phyloP scores from a whole-genome alignment of 768 basidiomycete genomes.

The Tylopilus rubrobrunneus region DNA sequence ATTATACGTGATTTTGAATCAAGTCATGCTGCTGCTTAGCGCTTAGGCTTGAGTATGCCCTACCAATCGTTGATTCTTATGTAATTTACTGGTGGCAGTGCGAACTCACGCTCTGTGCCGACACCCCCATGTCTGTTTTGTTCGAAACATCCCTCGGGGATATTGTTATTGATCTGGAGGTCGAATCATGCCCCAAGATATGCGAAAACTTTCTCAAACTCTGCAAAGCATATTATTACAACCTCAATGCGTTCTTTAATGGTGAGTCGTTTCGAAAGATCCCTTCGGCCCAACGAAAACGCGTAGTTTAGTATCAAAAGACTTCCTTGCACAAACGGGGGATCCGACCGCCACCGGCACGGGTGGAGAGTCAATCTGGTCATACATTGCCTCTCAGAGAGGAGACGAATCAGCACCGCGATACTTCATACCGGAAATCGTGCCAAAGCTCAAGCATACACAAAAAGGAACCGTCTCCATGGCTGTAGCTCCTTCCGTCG shows the following conservation, averaged over 20 bases:
- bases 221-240: slow-evolving; percentile 97
- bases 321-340: slow-evolving; percentile 95
- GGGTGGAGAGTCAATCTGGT: slow-evolving; percentile 89
- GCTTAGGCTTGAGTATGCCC: too few species aligned
- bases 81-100: too few species aligned
- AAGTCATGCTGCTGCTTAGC: too few species aligned
- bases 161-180: slow-evolving; percentile 93
- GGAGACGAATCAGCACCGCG: slow-evolving; percentile 44
- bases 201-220: slow-evolving; percentile 97
- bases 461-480: slow-evolving; percentile 90
- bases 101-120: neutral
- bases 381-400: slow-evolving; percentile 54
- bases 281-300: slow-evolving; percentile 1
- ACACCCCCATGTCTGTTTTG: slow-evolving; percentile 77
- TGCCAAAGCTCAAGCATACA: slow-evolving; percentile 79
- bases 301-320: slow-evolving; percentile 74
- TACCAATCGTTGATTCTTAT: too few species aligned
- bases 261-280: slow-evolving; percentile 47
- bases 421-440: slow-evolving; percentile 84
- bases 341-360: slow-evolving; percentile 94
- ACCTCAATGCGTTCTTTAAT: slow-evolving; percentile 97
- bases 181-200: slow-evolving; percentile 83
- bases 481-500: slow-evolving; percentile 87
- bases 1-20: too few species aligned
- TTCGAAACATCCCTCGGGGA: slow-evolving; percentile 97